Base-by-base conservation (phyloP, 2,329 filamentous ascomycete genomes). In the Colletotrichum coccodes region DNA sequence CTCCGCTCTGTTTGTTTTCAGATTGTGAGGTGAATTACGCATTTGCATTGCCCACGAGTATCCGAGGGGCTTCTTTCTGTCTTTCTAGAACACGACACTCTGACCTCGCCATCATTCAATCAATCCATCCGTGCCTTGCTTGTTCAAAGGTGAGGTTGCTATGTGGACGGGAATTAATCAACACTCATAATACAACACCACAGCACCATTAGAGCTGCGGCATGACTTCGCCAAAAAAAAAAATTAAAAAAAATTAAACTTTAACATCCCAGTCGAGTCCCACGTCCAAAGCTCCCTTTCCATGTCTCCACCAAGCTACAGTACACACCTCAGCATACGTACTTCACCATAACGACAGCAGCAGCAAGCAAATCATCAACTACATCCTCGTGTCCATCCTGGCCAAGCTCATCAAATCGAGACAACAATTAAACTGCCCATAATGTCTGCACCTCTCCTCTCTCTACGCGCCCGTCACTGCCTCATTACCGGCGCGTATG, bases 401-500 rank as follows among this genome's bases (percentile, higher is more conserved):
- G 11, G 11, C 21, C 26, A n/a, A 49, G 21, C 47, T 6, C 21
- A 23, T n/a, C 16, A 26, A n/a, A 32, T 46, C 26, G 4, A 21
- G 21, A 3, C 28, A 60, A 50, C 0, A 11, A 32, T n/a, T 7
- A n/a, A 21, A 0, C 6, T 32, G 8, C n/a, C n/a, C 59, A 28
- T 16, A 56, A 67, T 71, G 49, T 64, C 61, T 40, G 53, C 62
- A 12, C 9, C 49, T 52, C 66, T 57, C 2, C 66, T 63, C 47
- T 65, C 75, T 28, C 75, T 79, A 70, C 74, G 77, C 47, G 84
- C 85, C 64, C 86, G 86, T 71, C 84, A 82, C 68, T 86, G 83
- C 76, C 82, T 92, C 75, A 84, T 94, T 59, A 92, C 92, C 3
- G 92, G 92, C 54, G 92, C 87, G 23, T 91, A 90, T 49, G 89